Conservation (phyloP, 2,329 filamentous ascomycete genomes). For the Dothidotthia symphoricarpi region DNA sequence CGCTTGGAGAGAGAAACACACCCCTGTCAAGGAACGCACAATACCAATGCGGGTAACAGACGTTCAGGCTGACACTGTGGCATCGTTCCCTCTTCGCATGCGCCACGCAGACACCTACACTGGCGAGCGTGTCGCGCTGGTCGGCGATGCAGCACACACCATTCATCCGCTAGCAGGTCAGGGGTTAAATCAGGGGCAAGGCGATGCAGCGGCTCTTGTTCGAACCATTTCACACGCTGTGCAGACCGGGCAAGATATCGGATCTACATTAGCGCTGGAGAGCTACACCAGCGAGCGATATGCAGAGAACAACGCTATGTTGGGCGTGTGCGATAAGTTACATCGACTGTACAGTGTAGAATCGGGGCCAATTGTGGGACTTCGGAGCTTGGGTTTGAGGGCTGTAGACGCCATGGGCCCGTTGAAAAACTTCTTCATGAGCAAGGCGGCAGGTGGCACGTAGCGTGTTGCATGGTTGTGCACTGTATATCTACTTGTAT, state of each 20-base stretch:
- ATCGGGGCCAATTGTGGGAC: conserved; percentile 73
- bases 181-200: conserved; percentile 89
- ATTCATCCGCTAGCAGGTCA: conserved; percentile 93
- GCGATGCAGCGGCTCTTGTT: conserved; percentile 77
- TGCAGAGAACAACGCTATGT: conserved; percentile 71
- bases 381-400: conserved; percentile 73
- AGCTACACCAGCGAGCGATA: conserved; percentile 79
- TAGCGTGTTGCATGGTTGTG: conserved; percentile 10
- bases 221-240: conserved; percentile 74
- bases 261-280: conserved; percentile 74
- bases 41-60: conserved; percentile 66
- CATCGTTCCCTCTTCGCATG: conserved; percentile 87
- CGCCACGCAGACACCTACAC: conserved; percentile 94
- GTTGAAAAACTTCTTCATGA: conserved; percentile 85
- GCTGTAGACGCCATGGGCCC: conserved; percentile 72
- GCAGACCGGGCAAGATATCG: conserved; percentile 82
- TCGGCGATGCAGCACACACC: conserved; percentile 94
- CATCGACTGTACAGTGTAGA: conserved; percentile 88
- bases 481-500: conserved; percentile 13
- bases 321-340: conserved; percentile 82
- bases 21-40: conserved; percentile 46
- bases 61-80: conserved; percentile 76
- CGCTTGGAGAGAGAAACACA: conserved; percentile 77
- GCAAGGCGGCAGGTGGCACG: conserved; percentile 51
- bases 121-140: conserved; percentile 81